Percentiles rank a stretch among this genome's conserved stretches.
Conservation (phyloP, 352 stramenopile species). For the Blastocystis sp. region DNA sequence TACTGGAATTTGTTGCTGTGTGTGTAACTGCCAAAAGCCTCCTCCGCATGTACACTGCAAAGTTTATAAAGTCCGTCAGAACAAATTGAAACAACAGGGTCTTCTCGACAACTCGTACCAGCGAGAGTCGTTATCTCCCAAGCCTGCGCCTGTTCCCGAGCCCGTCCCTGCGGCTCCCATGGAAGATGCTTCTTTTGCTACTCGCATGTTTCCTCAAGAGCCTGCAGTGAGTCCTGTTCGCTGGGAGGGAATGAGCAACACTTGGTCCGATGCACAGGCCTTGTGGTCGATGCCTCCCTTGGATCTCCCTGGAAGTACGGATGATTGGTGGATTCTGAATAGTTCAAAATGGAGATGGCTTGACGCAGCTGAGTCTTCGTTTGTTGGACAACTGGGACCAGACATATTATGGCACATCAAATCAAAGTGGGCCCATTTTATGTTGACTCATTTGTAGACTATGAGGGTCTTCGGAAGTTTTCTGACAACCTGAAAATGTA, state of each 20-base stretch:
- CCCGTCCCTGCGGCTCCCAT: background rate
- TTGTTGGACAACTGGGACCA: slow-evolving; percentile 53
- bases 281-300: slow-evolving; percentile 7
- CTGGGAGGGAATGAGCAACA: slow-evolving; percentile 16
- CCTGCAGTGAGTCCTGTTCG: background rate
- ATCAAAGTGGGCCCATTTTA: background rate
- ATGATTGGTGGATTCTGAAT: background rate
- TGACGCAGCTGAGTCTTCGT: slow-evolving; percentile 23
- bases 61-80: slow-evolving; percentile 58
- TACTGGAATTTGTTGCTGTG: slow-evolving; percentile 48
- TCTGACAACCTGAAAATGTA: slow-evolving; percentile 40
- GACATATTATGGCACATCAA: background rate
- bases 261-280: background rate
- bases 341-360: slow-evolving; percentile 46
- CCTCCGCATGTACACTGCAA: slow-evolving; percentile 60
- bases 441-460: background rate
- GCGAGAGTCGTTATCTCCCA: background rate
- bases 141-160: background rate
- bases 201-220: background rate
- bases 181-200: background rate
- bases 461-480: slow-evolving; percentile 38
- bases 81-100: slow-evolving; percentile 7
- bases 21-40: slow-evolving; percentile 39
- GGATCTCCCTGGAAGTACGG: slow-evolving; percentile 19
- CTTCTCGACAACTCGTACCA: background rate